A percentile compares a stretch with the other conserved stretches of the same genome.
These are phyloP conservation scores for Xylariaceae sp. DNA, from an alignment of 2,329 filamentous ascomycete species.

Conservation along the genomic window DNA sequence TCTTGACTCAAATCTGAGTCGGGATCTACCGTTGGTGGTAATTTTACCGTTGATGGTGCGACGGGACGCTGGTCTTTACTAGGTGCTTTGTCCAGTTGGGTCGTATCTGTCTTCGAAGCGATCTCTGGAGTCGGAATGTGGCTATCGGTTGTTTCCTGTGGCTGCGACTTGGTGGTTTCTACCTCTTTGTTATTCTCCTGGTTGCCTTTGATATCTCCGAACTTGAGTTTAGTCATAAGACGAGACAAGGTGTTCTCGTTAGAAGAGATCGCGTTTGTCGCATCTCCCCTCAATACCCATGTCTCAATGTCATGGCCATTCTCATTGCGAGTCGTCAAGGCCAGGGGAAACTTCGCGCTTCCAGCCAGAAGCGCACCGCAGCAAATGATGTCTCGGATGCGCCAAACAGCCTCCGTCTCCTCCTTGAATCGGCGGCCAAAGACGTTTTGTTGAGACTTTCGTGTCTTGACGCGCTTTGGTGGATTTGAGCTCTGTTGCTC, in stretches of 20 bases:
- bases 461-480: slow-evolving; percentile 34
- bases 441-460: slow-evolving; percentile 37
- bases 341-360: slow-evolving; percentile 38
- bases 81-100: neutral
- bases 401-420: slow-evolving; percentile 39
- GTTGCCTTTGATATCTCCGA: slow-evolving; percentile 15
- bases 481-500: slow-evolving; percentile 13
- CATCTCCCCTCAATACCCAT: slow-evolving; percentile 28
- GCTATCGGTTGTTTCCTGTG: neutral
- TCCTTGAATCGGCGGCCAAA: slow-evolving; percentile 31
- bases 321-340: slow-evolving; percentile 19
- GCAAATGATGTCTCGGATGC: slow-evolving; percentile 45
- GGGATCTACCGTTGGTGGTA: slow-evolving; percentile 12
- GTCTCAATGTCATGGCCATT: slow-evolving; percentile 21
- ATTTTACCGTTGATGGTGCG: slow-evolving; percentile 2
- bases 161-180: neutral
- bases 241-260: slow-evolving; percentile 22
- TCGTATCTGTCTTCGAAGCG: neutral
- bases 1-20: slow-evolving; percentile 32
- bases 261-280: slow-evolving; percentile 11
- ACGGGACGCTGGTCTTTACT: slow-evolving; percentile 20
- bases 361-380: slow-evolving; percentile 45
- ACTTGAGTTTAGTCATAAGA: slow-evolving; percentile 25
- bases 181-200: slow-evolving; percentile 8
- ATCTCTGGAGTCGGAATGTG: neutral